A percentile compares a stretch with the other conserved stretches of the same genome.
These are phyloP conservation scores for Phytopythium vexans DNA, from an alignment of 352 stramenopile genomes.

Conservation along the genomic window DNA sequence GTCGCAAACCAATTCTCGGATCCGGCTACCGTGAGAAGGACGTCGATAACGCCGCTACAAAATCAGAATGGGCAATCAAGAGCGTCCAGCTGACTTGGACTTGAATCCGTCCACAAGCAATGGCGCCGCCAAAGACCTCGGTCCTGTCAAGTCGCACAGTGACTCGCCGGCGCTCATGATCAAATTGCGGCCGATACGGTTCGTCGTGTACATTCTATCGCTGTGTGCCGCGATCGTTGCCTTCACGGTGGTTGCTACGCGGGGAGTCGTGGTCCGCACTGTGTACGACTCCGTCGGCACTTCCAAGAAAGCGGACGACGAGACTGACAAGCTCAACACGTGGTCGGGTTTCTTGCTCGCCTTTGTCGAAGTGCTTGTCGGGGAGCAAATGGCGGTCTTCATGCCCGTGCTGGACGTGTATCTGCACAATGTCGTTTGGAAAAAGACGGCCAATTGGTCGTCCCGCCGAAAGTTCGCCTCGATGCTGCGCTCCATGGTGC, in stretches of 20 bases:
- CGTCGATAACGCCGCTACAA: no score
- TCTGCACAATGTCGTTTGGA: constrained; percentile 47
- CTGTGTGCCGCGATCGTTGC: constrained; percentile 20
- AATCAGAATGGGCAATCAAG: no score
- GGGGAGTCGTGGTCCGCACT: constrained; percentile 26
- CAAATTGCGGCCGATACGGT: constrained; percentile 11
- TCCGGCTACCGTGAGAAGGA: no score
- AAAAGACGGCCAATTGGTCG: background rate
- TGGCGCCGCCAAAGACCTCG: no score
- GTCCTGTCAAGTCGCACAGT: no score
- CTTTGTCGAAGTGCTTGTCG: constrained; percentile 37
- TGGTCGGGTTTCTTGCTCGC: constrained; percentile 39
- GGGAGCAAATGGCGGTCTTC: constrained; percentile 30
- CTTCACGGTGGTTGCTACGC: constrained; percentile 30
- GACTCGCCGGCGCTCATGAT: constrained; percentile 17
- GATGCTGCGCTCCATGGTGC: constrained; percentile 12
- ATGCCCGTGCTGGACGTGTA: constrained; percentile 38
- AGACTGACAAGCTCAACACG: constrained; percentile 44
- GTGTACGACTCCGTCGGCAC: constrained; percentile 34
- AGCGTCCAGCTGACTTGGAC: no score
- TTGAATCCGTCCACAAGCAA: no score
- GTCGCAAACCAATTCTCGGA: no score
- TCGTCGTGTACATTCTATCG: constrained; percentile 23
- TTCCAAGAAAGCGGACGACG: constrained; percentile 22
- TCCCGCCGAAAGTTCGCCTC: constrained; percentile 8